These are phyloP conservation scores for Penicillium crustosum DNA, from an alignment of 2,329 filamentous ascomycete genomes.

Conservation along the genomic window DNA sequence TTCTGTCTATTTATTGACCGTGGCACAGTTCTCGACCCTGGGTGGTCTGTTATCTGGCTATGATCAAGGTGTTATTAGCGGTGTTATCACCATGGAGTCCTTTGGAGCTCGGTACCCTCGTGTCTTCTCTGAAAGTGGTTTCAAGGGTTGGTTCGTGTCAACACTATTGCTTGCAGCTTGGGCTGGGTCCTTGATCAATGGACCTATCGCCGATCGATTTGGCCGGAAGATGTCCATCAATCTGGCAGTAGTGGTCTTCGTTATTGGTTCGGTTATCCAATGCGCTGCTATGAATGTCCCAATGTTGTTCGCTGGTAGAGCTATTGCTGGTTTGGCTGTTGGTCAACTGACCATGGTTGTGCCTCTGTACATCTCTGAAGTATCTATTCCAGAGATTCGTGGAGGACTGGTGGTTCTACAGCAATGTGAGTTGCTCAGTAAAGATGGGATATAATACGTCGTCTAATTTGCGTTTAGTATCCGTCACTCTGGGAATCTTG, in stretches of 20 bases:
- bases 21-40: slow-evolving; percentile 40
- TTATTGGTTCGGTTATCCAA: slow-evolving; percentile 51
- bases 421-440: slow-evolving; percentile 30
- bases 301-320: slow-evolving; percentile 48
- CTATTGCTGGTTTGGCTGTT: slow-evolving; percentile 48
- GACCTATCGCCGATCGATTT: slow-evolving; percentile 52
- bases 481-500: slow-evolving; percentile 40
- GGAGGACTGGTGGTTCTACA: slow-evolving; percentile 42
- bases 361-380: slow-evolving; percentile 57
- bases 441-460: neutral
- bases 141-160: slow-evolving; percentile 57
- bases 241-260: slow-evolving; percentile 54
- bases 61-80: slow-evolving; percentile 52
- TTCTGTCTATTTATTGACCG: neutral
- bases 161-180: slow-evolving; percentile 51
- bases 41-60: slow-evolving; percentile 52
- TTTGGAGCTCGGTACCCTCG: slow-evolving; percentile 44
- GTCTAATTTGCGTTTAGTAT: slow-evolving; percentile 43
- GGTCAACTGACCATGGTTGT: slow-evolving; percentile 49
- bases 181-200: slow-evolving; percentile 51
- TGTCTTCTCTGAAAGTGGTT: slow-evolving; percentile 46
- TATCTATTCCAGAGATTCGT: slow-evolving; percentile 42
- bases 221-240: slow-evolving; percentile 55
- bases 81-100: slow-evolving; percentile 50
- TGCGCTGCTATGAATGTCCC: slow-evolving; percentile 43